Evolutionary conservation across 495 filamentous ascomycete genomes (phyloP).

Genomic region (Parachaetomium inaequale): DNA sequence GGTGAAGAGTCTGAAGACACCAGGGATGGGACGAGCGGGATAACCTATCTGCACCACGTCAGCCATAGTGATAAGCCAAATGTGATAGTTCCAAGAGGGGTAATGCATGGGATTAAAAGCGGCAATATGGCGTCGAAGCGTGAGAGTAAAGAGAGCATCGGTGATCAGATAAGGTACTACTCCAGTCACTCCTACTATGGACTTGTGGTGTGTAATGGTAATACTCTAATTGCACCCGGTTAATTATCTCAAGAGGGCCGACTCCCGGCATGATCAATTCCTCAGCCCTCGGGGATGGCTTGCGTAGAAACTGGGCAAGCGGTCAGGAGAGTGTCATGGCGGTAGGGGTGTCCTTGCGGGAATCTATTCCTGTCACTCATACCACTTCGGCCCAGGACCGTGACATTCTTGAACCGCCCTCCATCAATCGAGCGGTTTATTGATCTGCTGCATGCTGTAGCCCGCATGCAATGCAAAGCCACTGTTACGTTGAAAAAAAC

Average conservation of each 20-base stretch:
- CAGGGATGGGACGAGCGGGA: too few species aligned
- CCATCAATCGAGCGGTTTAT: not conserved
- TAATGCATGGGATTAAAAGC: too few species aligned
- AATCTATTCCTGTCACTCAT: not conserved
- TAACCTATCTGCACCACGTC: too few species aligned
- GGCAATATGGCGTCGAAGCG: too few species aligned
- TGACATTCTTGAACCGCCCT: not conserved
- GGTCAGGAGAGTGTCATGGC: not conserved
- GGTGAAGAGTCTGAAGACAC: too few species aligned
- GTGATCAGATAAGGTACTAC: too few species aligned
- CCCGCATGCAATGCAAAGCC: not conserved
- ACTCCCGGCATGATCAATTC: not conserved
- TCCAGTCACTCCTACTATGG: too few species aligned
- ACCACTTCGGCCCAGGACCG: not conserved
- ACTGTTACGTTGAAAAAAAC: not conserved
- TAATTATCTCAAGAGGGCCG: not conserved
- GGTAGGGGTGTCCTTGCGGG: not conserved
- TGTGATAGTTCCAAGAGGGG: too few species aligned
- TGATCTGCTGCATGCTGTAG: not conserved
- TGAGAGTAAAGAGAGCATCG: too few species aligned
- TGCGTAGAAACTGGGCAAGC: not conserved
- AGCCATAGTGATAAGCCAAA: too few species aligned
- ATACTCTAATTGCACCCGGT: not conserved
- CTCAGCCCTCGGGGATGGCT: not conserved
- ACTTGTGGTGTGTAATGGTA: too few species aligned